Evolutionary conservation across 2,329 filamentous ascomycete species (phyloP).

Genomic region (Pleurostoma richardsiae): DNA sequence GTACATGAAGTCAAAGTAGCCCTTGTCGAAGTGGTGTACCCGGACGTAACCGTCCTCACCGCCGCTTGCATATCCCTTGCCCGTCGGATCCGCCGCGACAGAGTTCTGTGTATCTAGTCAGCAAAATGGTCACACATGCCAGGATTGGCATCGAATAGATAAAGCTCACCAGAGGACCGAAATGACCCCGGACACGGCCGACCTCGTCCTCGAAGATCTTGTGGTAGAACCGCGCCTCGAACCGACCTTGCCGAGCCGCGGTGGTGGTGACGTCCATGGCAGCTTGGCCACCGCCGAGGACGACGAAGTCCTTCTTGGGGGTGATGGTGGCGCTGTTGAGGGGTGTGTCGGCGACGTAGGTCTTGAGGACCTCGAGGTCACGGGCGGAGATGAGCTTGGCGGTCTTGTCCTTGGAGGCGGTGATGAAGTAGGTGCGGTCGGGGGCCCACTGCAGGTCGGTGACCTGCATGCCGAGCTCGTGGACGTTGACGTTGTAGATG

Average conservation of each 20-base stretch:
- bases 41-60: slow-evolving; percentile 98
- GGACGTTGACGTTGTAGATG: slow-evolving; percentile 73
- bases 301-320: slow-evolving; percentile 94
- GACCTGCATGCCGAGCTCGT: slow-evolving; percentile 78
- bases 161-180: slow-evolving; percentile 67
- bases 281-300: slow-evolving; percentile 95
- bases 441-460: slow-evolving; percentile 92
- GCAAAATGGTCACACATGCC: neutral
- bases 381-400: slow-evolving; percentile 85
- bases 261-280: slow-evolving; percentile 99
- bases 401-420: slow-evolving; percentile 95
- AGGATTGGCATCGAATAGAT: no score
- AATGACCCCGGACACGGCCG: slow-evolving; percentile 93
- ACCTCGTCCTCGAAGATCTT: slow-evolving; percentile 99
- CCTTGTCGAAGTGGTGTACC: slow-evolving; percentile 97
- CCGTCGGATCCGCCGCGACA: slow-evolving; percentile 86
- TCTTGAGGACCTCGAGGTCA: slow-evolving; percentile 89
- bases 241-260: slow-evolving; percentile 91
- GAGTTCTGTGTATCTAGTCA: slow-evolving; percentile 57
- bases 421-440: slow-evolving; percentile 98
- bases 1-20: slow-evolving; percentile 97
- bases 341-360: slow-evolving; percentile 85
- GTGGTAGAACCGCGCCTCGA: slow-evolving; percentile 99
- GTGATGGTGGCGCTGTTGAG: slow-evolving; percentile 95
- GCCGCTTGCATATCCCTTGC: slow-evolving; percentile 88